phyloP scores from a whole-genome alignment of 2,329 filamentous ascomycete species.

The Talaromyces sp. region DNA sequence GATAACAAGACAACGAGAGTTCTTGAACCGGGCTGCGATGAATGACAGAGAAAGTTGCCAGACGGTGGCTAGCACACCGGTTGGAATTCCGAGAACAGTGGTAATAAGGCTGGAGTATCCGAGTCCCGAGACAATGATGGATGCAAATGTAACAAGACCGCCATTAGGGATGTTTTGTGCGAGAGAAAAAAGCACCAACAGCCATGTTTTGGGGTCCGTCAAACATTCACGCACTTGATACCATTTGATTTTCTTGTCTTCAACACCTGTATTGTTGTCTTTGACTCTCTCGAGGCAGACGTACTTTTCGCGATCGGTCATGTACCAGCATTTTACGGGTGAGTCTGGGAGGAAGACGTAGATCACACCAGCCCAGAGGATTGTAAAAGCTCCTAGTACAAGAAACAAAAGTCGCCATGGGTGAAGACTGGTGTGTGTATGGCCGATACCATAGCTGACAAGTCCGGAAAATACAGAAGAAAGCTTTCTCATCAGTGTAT shows the following conservation, averaged over 20 bases:
- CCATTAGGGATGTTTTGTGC: constrained; percentile 30
- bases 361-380: constrained; percentile 22
- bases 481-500: constrained; percentile 19
- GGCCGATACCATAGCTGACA: constrained; percentile 35
- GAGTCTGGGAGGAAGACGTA: constrained; percentile 24
- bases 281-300: constrained; percentile 25
- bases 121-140: constrained; percentile 28
- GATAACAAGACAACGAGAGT: constrained; percentile 27
- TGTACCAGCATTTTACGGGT: constrained; percentile 23
- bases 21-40: constrained; percentile 19
- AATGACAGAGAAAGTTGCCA: constrained; percentile 26
- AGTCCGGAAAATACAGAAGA: constrained; percentile 33
- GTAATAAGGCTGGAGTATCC: constrained; percentile 26
- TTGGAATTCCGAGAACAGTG: constrained; percentile 28
- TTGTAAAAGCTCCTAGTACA: constrained; percentile 23
- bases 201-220: constrained; percentile 33
- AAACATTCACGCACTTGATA: constrained; percentile 42
- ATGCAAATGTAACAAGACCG: constrained; percentile 29
- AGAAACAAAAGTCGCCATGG: constrained; percentile 26
- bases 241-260: constrained; percentile 44
- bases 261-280: constrained; percentile 26
- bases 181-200: constrained; percentile 22
- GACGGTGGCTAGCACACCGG: constrained; percentile 27
- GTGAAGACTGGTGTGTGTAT: constrained; percentile 25
- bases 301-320: constrained; percentile 23